Evolutionary conservation across 345 rosid species (phyloP), one percentile per base, ranked within the genome.

Genomic region (Heritiera littoralis): DNA sequence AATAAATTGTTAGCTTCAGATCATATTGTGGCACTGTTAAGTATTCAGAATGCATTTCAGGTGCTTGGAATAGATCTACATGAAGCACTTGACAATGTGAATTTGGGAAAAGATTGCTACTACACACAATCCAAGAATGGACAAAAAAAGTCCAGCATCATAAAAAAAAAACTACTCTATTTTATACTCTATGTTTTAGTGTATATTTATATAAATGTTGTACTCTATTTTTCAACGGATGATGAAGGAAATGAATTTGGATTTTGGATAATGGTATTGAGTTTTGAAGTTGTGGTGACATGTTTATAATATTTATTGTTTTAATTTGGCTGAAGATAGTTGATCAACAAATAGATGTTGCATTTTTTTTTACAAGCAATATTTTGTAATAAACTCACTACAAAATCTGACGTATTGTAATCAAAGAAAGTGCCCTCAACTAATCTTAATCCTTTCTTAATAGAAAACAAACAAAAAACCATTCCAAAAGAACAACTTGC

Each of bases 121-220:
- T 4, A 38, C 10, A 4, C 23, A 69, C 83, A 64, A 60, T 52
- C 77, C 4, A 63, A 17, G 78, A 87, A 85, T 52, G 86, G 79
- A n/a, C 41, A 58, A 43, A 86, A 79, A 64, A 72, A 64, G 17
- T 38, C 82, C 28, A 78, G 58, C 17, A 32, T 61, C 12, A 20
- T 83, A 88, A 85, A 70, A 88, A 87, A 77, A 89, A 84, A 80
- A 83, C 81, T 23, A 82, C 28, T 23, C 28, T 23, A 23, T 23
- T 23, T 23, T 23, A 0, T 23, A 23, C 28, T 23, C 28, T 23
- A 23, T 23, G 28, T 23, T 23, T 23, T 23, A 23, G 28, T 23
- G 28, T 23, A 23, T 23, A 23, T 23, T 23, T 23, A 23, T 23
- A 23, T 23, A 23, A 23, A 23, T 23, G 28, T 23, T 23, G 28